A percentile compares a stretch with the other conserved stretches of the same genome.
These are phyloP conservation scores for Helicostylum pulchrum DNA, from an alignment of 192 early-diverging fungal genomes.

Conservation along the genomic window DNA sequence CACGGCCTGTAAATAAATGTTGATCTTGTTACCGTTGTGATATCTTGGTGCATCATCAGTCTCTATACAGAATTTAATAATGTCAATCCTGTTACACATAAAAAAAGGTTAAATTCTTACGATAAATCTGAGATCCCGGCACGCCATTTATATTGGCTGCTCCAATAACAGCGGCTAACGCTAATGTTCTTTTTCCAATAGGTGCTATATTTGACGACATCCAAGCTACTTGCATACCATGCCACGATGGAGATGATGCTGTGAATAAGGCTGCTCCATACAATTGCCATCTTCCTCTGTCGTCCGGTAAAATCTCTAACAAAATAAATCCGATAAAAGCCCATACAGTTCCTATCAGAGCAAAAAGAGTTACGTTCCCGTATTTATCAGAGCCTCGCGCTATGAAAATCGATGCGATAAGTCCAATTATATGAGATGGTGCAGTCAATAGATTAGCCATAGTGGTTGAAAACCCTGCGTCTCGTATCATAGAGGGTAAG, in stretches of 20 bases:
- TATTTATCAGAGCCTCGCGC: constrained; percentile 12
- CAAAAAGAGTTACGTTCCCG: constrained; percentile 16
- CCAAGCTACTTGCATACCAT: constrained; percentile 28
- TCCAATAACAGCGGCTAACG: constrained; percentile 20
- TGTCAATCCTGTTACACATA: not conserved
- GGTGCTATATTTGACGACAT: constrained; percentile 25
- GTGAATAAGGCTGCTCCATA: constrained; percentile 19
- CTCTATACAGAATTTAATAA: constrained; percentile 7
- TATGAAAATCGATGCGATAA: constrained; percentile 14
- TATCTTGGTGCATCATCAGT: constrained; percentile 20
- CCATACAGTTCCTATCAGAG: constrained; percentile 9
- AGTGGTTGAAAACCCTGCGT: too few species aligned
- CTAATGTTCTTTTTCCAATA: constrained; percentile 18
- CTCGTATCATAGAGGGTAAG: too few species aligned
- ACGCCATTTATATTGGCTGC: constrained; percentile 25
- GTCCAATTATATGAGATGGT: constrained; percentile 13
- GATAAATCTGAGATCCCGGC: constrained; percentile 20
- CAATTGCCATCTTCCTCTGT: constrained; percentile 23
- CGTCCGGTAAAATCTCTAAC: constrained; percentile 32
- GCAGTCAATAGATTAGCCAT: not conserved
- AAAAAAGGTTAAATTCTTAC: constrained; percentile 7
- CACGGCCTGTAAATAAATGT: not conserved
- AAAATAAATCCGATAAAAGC: constrained; percentile 23
- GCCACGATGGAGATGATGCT: constrained; percentile 25
- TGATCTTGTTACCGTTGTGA: constrained; percentile 14